Evolutionary conservation across 2,329 filamentous ascomycete species (phyloP), one percentile per base, ranked within the genome.

Genomic region (Trichophaea hybrida): DNA sequence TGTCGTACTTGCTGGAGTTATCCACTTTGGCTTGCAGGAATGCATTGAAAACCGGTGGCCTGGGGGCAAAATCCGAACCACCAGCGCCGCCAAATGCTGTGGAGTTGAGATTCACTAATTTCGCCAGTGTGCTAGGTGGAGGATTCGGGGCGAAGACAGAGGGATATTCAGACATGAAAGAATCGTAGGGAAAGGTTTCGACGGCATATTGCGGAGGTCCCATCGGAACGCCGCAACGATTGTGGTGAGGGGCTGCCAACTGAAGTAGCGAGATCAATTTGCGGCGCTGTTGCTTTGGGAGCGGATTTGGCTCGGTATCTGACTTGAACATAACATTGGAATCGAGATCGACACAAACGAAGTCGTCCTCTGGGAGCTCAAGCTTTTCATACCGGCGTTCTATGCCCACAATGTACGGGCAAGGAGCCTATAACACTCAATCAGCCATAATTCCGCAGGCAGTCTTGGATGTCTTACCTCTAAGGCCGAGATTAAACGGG

Each of bases 371-470:
- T 0, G 93, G 93, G 46, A 97, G 79, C 67, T 89, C 84, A 51
- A 89, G 80, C 59, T 82, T 82, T 68, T 94, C 88, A 70, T 97
- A 97, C 59, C 90, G 82, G 66, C 90, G 81, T 74, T 98, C 93
- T 60, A 98, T 88, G 53, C 93, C 93, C 48, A 97, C 88, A 66
- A 98, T 95, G 69, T 97, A 98, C 0, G 93, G 93, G 68, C 93
- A 97, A 2, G 91, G 91, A 0, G 91, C 91, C 68, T 97, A 31
- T 24, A 37, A 10, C 12, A 10, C 10, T 53, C 31, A 13, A 35
- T 35, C 12, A 24, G 44, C 15, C 17, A 12, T 32, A 33, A 15
- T 12, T 56, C 31, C n/a, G 12, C 46, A n/a, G 17, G 44, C 34
- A 55, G 35, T 15, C 35, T 55, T 15, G 34, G 54, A 5, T 7